Percentiles rank a stretch among this genome's conserved stretches.
Evolutionary conservation across 2,329 filamentous ascomycete species (phyloP).

Genomic region (Clonostachys solani): DNA sequence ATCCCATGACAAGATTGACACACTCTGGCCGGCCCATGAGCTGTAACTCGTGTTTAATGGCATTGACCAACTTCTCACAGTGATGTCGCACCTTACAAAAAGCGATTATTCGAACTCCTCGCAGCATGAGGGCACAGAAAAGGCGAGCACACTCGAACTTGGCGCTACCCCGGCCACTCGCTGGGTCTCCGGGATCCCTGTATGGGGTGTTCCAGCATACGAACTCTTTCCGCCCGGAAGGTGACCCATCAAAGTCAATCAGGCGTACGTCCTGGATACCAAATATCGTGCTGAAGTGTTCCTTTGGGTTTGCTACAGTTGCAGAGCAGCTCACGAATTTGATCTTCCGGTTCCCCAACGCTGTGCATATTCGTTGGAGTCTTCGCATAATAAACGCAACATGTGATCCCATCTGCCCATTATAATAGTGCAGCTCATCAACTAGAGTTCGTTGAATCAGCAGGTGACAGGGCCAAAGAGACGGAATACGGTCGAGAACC

Average conservation of each 20-base stretch:
- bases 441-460: conserved; percentile 30
- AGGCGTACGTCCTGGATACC: conserved; percentile 77
- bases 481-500: neutral
- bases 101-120: conserved; percentile 87
- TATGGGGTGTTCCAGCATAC: conserved; percentile 97
- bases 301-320: conserved; percentile 86
- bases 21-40: conserved; percentile 71
- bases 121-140: conserved; percentile 83
- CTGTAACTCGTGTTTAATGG: conserved; percentile 74
- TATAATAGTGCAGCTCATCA: conserved; percentile 93
- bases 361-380: conserved; percentile 80
- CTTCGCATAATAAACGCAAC: conserved; percentile 93
- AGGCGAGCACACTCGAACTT: conserved; percentile 83
- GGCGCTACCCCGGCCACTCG: conserved; percentile 79
- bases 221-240: conserved; percentile 86
- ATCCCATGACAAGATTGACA: conserved; percentile 82
- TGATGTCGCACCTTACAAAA: conserved; percentile 87
- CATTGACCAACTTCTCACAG: conserved; percentile 78
- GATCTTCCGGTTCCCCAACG: conserved; percentile 78
- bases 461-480: neutral
- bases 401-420: conserved; percentile 89
- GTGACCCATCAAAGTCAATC: conserved; percentile 89
- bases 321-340: conserved; percentile 96
- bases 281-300: conserved; percentile 94
- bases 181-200: conserved; percentile 82